A percentile compares a stretch with the other conserved stretches of the same genome.
These are phyloP conservation scores for Mentha longifolia DNA, from an alignment of 257 asterid species.

Conservation along the genomic window DNA sequence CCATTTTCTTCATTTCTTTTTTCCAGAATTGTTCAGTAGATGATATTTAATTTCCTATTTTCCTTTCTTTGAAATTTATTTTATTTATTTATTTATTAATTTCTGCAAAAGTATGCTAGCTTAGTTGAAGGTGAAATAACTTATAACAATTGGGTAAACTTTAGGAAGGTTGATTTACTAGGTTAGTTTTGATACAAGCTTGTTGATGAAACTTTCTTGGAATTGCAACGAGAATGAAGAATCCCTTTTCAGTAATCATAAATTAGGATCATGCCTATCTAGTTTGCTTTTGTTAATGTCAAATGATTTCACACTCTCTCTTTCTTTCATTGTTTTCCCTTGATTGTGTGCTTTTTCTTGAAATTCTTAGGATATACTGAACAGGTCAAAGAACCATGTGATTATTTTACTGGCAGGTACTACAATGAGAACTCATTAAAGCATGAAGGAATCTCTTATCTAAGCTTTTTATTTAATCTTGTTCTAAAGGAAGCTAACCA, in stretches of 20 bases:
- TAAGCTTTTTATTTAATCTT: not conserved
- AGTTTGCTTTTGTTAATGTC: conserved; percentile 12
- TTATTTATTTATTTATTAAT: too few species aligned
- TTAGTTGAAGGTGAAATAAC: too few species aligned
- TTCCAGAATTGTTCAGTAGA: not conserved
- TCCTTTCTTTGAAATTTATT: not conserved
- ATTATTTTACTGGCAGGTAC: conserved; percentile 89
- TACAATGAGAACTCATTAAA: conserved; percentile 1
- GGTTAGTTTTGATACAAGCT: not conserved
- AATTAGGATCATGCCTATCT: not conserved
- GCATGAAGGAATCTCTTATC: not conserved
- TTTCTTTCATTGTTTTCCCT: not conserved
- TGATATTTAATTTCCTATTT: not conserved
- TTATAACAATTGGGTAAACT: too few species aligned
- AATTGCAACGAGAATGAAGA: not conserved
- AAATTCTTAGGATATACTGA: conserved; percentile 57
- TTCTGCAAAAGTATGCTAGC: too few species aligned
- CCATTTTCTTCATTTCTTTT: not conserved
- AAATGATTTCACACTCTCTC: not conserved
- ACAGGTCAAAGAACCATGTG: conserved; percentile 66
- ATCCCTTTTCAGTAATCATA: not conserved
- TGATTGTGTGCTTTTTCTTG: not conserved
- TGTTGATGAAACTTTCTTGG: not conserved
- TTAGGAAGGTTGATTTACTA: too few species aligned
- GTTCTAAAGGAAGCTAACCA: conserved; percentile 34